phyloP scores from a whole-genome alignment of 352 stramenopile species.

The Phytophthora vignae region DNA sequence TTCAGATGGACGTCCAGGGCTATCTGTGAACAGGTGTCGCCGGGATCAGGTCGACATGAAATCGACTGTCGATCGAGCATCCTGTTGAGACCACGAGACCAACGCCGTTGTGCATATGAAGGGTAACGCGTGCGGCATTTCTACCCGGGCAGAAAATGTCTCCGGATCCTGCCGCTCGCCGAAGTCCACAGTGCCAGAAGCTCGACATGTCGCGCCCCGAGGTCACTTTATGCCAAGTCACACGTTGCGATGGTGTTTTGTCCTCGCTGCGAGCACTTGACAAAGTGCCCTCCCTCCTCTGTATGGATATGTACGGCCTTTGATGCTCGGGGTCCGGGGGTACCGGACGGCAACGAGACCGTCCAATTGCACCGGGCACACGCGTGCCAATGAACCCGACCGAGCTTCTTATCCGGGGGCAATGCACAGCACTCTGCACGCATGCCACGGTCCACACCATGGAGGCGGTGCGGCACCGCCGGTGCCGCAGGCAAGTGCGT shows the following conservation, averaged over 20 bases:
- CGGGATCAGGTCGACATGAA: constrained; percentile 23
- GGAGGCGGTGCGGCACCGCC: constrained; percentile 1
- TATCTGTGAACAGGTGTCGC: constrained; percentile 12
- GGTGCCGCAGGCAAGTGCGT: constrained; percentile 6
- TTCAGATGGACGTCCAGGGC: neutral
- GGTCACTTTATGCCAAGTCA: neutral
- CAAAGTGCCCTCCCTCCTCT: neutral
- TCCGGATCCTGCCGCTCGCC: constrained; percentile 10
- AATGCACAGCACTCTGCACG: neutral
- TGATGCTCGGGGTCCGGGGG: neutral
- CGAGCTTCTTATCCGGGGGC: neutral
- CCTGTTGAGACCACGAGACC: constrained; percentile 24
- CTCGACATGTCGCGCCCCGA: constrained; percentile 14
- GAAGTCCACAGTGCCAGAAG: neutral
- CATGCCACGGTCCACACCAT: neutral
- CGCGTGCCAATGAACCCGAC: neutral
- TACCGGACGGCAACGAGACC: neutral
- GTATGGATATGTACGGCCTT: constrained; percentile 14
- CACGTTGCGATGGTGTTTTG: neutral
- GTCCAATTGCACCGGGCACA: neutral
- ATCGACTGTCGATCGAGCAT: constrained; percentile 9
- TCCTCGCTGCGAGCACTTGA: too few species aligned
- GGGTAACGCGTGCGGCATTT: constrained; percentile 20
- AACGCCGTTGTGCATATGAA: constrained; percentile 17
- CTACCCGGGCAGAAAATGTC: constrained; percentile 29